These are phyloP conservation scores for Skeletonema menzelii DNA, from an alignment of 108 stramenopile genomes.

Conservation along the genomic window DNA sequence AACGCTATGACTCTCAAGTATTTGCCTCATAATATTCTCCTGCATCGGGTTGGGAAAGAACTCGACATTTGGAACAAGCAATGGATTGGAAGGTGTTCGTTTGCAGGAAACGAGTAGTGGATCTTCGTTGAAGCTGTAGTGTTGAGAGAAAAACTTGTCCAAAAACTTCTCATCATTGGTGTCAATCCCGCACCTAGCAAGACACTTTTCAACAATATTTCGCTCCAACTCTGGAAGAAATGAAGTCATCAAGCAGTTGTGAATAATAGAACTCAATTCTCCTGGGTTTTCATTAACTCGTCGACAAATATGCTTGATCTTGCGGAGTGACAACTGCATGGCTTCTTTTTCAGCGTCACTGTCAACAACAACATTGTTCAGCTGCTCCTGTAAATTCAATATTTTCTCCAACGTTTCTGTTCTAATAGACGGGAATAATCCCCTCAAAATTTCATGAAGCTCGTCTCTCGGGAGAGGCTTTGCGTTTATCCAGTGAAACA, in stretches of 20 bases:
- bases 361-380: slow-evolving; percentile 52
- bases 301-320: slow-evolving; percentile 57
- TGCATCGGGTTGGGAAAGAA: slow-evolving; percentile 57
- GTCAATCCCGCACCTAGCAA: slow-evolving; percentile 31
- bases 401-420: slow-evolving; percentile 34
- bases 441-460: slow-evolving; percentile 28
- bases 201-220: slow-evolving; percentile 44
- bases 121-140: slow-evolving; percentile 8
- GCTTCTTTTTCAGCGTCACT: slow-evolving; percentile 50
- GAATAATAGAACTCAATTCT: slow-evolving; percentile 31
- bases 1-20: slow-evolving; percentile 51
- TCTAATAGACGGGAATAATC: slow-evolving; percentile 38
- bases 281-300: slow-evolving; percentile 37
- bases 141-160: background rate
- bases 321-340: slow-evolving; percentile 44
- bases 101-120: slow-evolving; percentile 25
- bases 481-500: slow-evolving; percentile 58
- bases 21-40: slow-evolving; percentile 40
- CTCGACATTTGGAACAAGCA: slow-evolving; percentile 48
- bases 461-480: slow-evolving; percentile 42
- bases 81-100: slow-evolving; percentile 40
- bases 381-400: slow-evolving; percentile 28
- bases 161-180: background rate
- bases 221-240: slow-evolving; percentile 54
- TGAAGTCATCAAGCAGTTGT: slow-evolving; percentile 42